A percentile compares a stretch with the other conserved stretches of the same genome.
Evolutionary conservation across 106 monocot species (phyloP).

Genomic region (Apostasia shenzhenica): DNA sequence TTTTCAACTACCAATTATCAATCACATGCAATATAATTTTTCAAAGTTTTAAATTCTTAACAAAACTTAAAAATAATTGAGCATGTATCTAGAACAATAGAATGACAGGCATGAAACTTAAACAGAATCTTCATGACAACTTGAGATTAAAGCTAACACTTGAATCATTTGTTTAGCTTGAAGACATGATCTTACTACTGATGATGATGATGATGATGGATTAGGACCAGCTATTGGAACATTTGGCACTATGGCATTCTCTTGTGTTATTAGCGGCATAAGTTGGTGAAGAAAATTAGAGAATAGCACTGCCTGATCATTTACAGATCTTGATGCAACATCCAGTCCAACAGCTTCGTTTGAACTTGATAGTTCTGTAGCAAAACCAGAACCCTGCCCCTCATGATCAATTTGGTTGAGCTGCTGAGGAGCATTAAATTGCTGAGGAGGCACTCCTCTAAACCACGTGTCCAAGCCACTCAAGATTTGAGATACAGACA

Average conservation of each 20-base stretch:
- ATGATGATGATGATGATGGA: not conserved
- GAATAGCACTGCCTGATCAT: conserved; percentile 17
- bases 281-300: conserved; percentile 18
- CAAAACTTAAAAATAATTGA: no score
- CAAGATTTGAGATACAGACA: conserved; percentile 3
- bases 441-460: no score
- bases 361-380: conserved; percentile 3
- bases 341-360: not conserved
- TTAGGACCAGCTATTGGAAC: conserved; percentile 1
- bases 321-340: not conserved
- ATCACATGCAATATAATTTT: no score
- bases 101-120: no score
- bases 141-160: no score
- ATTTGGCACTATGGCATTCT: not conserved
- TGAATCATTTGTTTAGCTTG: not conserved
- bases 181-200: conserved; percentile 1
- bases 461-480: no score
- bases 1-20: no score
- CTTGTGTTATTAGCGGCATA: conserved; percentile 16
- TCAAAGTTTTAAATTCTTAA: no score
- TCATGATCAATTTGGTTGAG: not conserved
- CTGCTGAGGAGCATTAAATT: no score
- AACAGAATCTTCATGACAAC: not conserved
- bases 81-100: no score
- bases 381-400: not conserved